Base-by-base conservation (phyloP, 805 yeast genomes). In the Scheffersomyces coipomensis region DNA sequence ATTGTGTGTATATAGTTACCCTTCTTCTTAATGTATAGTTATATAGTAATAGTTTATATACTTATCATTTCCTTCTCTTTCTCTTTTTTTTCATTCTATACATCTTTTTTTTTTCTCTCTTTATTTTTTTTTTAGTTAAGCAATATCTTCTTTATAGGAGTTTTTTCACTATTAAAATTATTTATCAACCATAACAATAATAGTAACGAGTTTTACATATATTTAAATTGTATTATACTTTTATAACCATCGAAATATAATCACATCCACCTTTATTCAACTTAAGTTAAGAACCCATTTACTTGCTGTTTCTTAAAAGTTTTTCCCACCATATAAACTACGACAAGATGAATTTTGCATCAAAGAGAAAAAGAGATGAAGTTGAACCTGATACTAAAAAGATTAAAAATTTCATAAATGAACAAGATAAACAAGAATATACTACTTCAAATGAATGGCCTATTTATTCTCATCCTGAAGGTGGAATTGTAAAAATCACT, bases 401-500 rank as follows among this genome's bases (percentile, higher is more conserved):
- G 31, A 37, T 35, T 5, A 51, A 50, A 40, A 42, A 41, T 22
- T 38, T 41, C 29, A 45, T 51, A 17, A 44, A 47, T 36, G 51
- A 51, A 39, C 29, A 39, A 26, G 38, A 49, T 34, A 33, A 26
- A 19, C 33, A 51, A 35, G 47, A 43, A 35, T 47, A 46, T 21
- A 35, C 49, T 17, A 45, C 53, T 3, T 51, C 57, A 13, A 60
- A 66, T 29, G 81, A 77, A 40, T 78, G 77, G 71, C 81, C 85
- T 11, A 64, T 71, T 40, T 79, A 75, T 47, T 67, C 68, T 37
- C 84, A 78, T 46, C 85, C 85, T 2, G 78, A 78, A 10, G 85
- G 85, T 8, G 85, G 85, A 0, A 66, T 66, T 22, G 74, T 79
- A 34, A 80, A 78, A 53, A 74, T 79, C 40, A 78, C 84, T 1